Base-by-base conservation (phyloP, 306 rosid species). In the Inga laurina region DNA sequence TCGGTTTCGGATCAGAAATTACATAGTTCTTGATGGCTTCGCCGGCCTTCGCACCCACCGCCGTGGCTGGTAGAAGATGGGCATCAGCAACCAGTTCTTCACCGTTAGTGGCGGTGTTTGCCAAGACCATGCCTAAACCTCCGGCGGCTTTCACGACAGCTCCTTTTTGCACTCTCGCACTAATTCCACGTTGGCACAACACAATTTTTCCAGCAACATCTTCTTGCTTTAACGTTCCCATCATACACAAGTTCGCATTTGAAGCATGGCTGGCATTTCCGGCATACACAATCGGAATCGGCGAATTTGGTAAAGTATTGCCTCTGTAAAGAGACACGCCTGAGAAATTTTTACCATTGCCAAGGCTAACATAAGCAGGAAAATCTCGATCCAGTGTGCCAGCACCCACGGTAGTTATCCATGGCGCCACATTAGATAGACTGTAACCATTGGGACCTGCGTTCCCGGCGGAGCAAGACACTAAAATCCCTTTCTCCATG, bases 311-410 rank as follows among this genome's bases (percentile, higher is more conserved):
- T 18, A 91, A 59, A 15, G 92, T 27, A 37, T 88, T 88, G 4
- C 94, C 97, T 7, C 84, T 81, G 76, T 82, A 95, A 7, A 95
- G 95, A 0, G 99, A 95, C 22, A 95, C 98, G 0, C 99, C 99
- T 12, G 99, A 93, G 61, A 65, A 86, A 86, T 95, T 93, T 4
- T 88, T 86, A 5, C 97, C 99, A 49, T 89, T 92, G 1, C 98
- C 98, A 37, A 95, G 88, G 51, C 86, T 80, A 57, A 88, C 97
- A 8, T 10, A 87, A 1, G 98, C 99, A 0, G 99, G 99, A 69
- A 95, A 95, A 56, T 95, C 99, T 10, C 99, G 97, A 89, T 95
- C 99, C 64, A 95, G 86, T 45, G 99, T 95, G 18, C 99, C 99
- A 3, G 99, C 99, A 0, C 98, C 99, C 0, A 95, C 98, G 30